Base-by-base conservation (phyloP, 495 filamentous ascomycete species). In the Aspergillus kassunensis region DNA sequence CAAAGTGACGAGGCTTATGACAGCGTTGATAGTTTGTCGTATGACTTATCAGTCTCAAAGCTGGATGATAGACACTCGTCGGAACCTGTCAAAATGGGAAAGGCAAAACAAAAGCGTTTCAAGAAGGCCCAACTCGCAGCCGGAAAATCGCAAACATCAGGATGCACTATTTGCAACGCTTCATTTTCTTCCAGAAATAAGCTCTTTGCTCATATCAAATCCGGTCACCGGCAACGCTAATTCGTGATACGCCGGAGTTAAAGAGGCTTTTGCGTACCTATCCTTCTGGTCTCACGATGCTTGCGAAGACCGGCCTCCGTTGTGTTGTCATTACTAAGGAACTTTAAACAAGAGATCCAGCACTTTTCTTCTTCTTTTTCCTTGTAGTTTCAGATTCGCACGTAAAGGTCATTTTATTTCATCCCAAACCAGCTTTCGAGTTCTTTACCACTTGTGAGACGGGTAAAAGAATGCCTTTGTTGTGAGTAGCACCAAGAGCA, bases 391-490 rank as follows among this genome's bases (percentile, higher is more conserved):
- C 16, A 29, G 20, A 5, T 10, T 20, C 9, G 9, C 12, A 15
- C 15, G 13, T 43, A 12, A 27, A 18, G 10, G 24, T 27, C 24
- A 27, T 27, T 13, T 16, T 11, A 25, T 9, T 36, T 80, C 81
- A 88, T 37, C 91, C 91, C 48, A 98, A 69, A 20, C 93, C 93
- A 20, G 89, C 84, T 62, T 88, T 91, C 3, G 83, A 78, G 39
- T 84, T 89, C 76, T 93, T 95, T 35, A 97, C 84, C 46, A 95
- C 82, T 51, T 95, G 90, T n/a, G 79, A 76, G 33, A 99, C 85
- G 2, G 95, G 95, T 55, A 86, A 78, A 53, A 93, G 63, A 44
- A 95, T 92, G 29, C 95, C 93, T 66, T 93, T 88, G 64, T 93
- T 93, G 52, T 93, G 84, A 9, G 76, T 59, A 4, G 86, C 79